Base-by-base conservation (phyloP, 1,139 yeast species). In the Kurtzmaniella natalensis region DNA sequence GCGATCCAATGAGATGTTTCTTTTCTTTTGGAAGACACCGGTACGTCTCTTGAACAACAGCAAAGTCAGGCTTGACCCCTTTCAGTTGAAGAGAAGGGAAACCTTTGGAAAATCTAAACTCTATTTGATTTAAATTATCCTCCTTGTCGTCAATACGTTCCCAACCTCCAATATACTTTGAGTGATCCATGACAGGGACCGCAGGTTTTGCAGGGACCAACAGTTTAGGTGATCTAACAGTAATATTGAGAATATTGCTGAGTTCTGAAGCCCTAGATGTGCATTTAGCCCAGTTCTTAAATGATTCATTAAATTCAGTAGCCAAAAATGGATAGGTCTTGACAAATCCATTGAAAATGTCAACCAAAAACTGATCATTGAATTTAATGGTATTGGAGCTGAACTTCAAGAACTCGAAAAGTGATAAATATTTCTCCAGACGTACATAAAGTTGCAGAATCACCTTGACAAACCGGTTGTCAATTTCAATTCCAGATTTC, bases 51-150 rank as follows among this genome's bases (percentile, higher is more conserved):
- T 58, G 56, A 4, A 67, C 42, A 7, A 62, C 37, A 8, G 40
- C 37, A 30, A 50, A 45, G 39, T 67, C 71, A 0, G 73, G 73
- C 26, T 52, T 47, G 4, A 66, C 55, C 0, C 72, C 73, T 34
- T 51, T 51, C 14, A 55, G 43, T 23, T 64, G 35, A 7, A 68
- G 38, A 14, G 59, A 66, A 7, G 44, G 43, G 34, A 68, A 62
- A 7, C 73, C 75, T 30, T 51, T 47, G 15, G 53, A 50, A 24
- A 64, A 44, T 25, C 73, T 44, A 40, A 57, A 65, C 20, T 53
- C 53, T 1, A 62, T 47, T 36, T 67, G 72, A 7, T 43, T 48
- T 13, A 43, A 36, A 25, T 42, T 14, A 7, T 14, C 11, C 16
- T 23, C 48, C 26, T 41, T 38, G 3, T n/a, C 14, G 4, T 11